phyloP scores from a whole-genome alignment of 1,139 yeast genomes.

The Debaryomyces sp. region DNA sequence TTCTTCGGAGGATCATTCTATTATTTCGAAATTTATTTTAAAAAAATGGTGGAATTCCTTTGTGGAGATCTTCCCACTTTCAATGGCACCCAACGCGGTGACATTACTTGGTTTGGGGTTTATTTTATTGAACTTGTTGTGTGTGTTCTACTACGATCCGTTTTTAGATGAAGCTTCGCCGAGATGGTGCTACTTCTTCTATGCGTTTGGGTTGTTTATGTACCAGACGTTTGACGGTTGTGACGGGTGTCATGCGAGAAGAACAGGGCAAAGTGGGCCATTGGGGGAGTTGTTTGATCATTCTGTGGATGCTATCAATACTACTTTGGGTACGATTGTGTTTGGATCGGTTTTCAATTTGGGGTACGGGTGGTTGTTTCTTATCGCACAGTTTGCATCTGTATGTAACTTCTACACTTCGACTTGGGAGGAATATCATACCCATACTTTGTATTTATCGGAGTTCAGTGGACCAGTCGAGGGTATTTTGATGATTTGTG shows the following conservation, averaged over 20 bases:
- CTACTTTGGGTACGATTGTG: constrained; percentile 75
- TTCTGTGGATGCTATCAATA: constrained; percentile 88
- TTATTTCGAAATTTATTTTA: constrained; percentile 71
- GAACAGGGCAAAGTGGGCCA: constrained; percentile 94
- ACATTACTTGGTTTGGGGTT: constrained; percentile 79
- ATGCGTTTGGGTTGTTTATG: constrained; percentile 82
- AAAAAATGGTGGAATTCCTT: constrained; percentile 80
- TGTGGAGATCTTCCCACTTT: constrained; percentile 73
- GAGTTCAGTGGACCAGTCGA: constrained; percentile 94
- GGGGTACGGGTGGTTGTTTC: constrained; percentile 67
- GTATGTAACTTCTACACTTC: constrained; percentile 83
- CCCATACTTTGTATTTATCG: constrained; percentile 79
- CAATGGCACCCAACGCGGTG: constrained; percentile 89
- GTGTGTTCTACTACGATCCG: constrained; percentile 78
- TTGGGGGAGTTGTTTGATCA: constrained; percentile 94
- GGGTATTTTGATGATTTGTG: constrained; percentile 73
- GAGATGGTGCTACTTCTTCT: constrained; percentile 78
- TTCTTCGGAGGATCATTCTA: constrained; percentile 79
- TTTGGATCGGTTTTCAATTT: constrained; percentile 73
- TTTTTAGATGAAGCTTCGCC: constrained; percentile 62
- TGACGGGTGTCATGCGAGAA: constrained; percentile 91
- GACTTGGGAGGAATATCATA: constrained; percentile 96
- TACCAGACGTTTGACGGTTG: constrained; percentile 97
- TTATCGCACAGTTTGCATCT: constrained; percentile 74
- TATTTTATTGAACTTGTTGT: constrained; percentile 61